Evolutionary conservation across 345 rosid species (phyloP).

Genomic region (Murraya koenigii): DNA sequence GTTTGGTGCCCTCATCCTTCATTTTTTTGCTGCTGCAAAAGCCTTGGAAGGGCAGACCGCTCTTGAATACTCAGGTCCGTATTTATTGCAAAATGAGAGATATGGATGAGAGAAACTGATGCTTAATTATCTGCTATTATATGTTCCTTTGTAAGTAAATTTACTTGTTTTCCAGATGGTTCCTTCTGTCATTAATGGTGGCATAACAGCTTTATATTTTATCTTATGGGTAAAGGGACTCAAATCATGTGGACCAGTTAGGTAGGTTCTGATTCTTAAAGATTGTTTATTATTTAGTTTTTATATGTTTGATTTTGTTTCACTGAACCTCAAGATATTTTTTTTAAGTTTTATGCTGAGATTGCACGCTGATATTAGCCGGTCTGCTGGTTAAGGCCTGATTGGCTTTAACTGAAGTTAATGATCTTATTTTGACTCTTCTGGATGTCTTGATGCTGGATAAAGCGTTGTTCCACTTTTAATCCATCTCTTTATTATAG

Average conservation of each 20-base stretch:
- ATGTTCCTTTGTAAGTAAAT: constrained; percentile 2
- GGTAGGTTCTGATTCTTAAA: constrained; percentile 47
- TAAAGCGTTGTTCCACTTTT: not conserved
- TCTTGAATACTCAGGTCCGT: constrained; percentile 82
- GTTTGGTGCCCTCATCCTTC: constrained; percentile 77
- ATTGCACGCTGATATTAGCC: not conserved
- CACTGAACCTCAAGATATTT: not conserved
- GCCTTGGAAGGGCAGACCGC: constrained; percentile 97
- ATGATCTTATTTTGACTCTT: not conserved
- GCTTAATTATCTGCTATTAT: constrained; percentile 8
- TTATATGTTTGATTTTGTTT: not conserved
- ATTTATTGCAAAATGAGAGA: not conserved
- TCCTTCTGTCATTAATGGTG: constrained; percentile 91
- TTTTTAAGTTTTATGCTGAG: not conserved
- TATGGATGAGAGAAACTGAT: constrained; percentile 8
- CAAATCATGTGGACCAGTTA: constrained; percentile 87
- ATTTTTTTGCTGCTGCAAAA: constrained; percentile 72
- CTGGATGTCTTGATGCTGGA: not conserved
- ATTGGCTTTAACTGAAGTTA: not conserved
- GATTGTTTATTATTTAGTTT: not conserved
- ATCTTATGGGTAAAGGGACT: constrained; percentile 94
- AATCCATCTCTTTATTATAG: not conserved
- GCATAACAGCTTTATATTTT: constrained; percentile 87
- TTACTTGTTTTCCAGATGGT: constrained; percentile 60
- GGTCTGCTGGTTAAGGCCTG: not conserved